phyloP scores from a whole-genome alignment of 176 grass and related monocot genomes.

The Aegilops sharonensis region DNA sequence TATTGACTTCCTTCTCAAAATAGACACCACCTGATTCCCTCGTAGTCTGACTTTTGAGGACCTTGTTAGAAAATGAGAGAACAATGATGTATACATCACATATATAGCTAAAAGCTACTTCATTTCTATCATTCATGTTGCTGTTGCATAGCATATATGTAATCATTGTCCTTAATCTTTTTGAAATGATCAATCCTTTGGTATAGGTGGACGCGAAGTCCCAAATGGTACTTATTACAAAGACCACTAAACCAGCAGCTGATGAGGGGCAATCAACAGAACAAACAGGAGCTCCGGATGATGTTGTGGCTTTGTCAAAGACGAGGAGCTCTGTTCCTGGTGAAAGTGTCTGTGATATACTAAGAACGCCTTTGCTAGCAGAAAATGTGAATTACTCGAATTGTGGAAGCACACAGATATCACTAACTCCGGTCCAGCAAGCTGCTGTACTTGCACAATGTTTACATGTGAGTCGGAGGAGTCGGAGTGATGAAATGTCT shows the following conservation, averaged over 20 bases:
- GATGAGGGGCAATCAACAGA: slow-evolving; percentile 13
- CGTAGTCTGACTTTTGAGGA: background rate
- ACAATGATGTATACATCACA: background rate
- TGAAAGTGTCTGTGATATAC: slow-evolving; percentile 71
- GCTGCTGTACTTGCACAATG: slow-evolving; percentile 86
- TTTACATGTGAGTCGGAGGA: slow-evolving; percentile 60
- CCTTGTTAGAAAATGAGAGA: slow-evolving; percentile 6
- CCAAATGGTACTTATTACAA: slow-evolving; percentile 90
- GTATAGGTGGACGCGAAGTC: slow-evolving; percentile 79
- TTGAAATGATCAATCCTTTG: background rate
- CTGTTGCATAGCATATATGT: background rate
- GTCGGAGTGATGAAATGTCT: slow-evolving; percentile 83
- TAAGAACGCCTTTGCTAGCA: slow-evolving; percentile 65
- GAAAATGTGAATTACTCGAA: slow-evolving; percentile 33
- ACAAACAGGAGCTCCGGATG: slow-evolving; percentile 19
- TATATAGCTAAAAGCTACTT: background rate
- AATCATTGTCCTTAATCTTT: background rate
- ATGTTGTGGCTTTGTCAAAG: slow-evolving; percentile 35
- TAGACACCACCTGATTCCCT: background rate
- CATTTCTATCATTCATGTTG: background rate
- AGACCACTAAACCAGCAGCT: slow-evolving; percentile 38
- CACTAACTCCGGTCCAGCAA: slow-evolving; percentile 68
- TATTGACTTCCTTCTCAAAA: background rate
- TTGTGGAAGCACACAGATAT: slow-evolving; percentile 46
- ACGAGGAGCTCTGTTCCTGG: slow-evolving; percentile 29